Evolutionary conservation across 139 green algal genomes (phyloP).

Genomic region (Nannochloris sp.): DNA sequence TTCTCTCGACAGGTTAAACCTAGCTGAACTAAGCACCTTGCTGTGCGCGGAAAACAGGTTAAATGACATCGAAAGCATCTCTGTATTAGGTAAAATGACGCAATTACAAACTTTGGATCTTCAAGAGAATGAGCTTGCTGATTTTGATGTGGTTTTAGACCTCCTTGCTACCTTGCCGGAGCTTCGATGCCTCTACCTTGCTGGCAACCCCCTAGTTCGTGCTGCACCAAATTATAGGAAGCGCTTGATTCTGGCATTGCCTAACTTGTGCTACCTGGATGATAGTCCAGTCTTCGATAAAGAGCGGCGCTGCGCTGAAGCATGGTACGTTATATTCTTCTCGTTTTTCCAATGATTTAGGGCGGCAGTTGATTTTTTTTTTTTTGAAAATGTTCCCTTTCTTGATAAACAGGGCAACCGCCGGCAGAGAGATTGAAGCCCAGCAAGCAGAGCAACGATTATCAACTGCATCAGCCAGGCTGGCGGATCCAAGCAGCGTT

Average conservation of each 20-base stretch:
- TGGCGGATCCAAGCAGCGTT: too few species aligned
- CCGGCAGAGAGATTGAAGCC: too few species aligned
- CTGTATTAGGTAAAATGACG: slow-evolving; percentile 34
- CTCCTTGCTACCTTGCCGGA: slow-evolving; percentile 37
- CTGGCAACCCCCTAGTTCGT: slow-evolving; percentile 71
- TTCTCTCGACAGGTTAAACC: slow-evolving; percentile 44
- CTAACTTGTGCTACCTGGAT: slow-evolving; percentile 73
- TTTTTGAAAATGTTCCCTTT: too few species aligned
- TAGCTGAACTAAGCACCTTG: slow-evolving; percentile 51
- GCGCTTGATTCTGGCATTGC: slow-evolving; percentile 45
- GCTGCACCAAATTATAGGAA: slow-evolving; percentile 72
- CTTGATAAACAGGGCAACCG: too few species aligned
- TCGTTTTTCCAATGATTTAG: too few species aligned
- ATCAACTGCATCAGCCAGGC: too few species aligned
- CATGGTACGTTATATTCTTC: slow-evolving; percentile 77
- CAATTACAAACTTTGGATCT: slow-evolving; percentile 64
- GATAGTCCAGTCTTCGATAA: slow-evolving; percentile 73
- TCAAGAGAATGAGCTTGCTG: slow-evolving; percentile 45
- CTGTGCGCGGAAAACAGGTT: slow-evolving; percentile 61
- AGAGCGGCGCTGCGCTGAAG: slow-evolving; percentile 58
- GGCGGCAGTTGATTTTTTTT: too few species aligned
- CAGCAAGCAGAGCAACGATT: too few species aligned
- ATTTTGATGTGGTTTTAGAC: slow-evolving; percentile 19
- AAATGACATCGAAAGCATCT: slow-evolving; percentile 20
- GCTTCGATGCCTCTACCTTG: slow-evolving; percentile 81